Evolutionary conservation across 768 basidiomycete genomes (phyloP), one percentile per base, ranked within the genome.

Genomic region (Russula olivacea): DNA sequence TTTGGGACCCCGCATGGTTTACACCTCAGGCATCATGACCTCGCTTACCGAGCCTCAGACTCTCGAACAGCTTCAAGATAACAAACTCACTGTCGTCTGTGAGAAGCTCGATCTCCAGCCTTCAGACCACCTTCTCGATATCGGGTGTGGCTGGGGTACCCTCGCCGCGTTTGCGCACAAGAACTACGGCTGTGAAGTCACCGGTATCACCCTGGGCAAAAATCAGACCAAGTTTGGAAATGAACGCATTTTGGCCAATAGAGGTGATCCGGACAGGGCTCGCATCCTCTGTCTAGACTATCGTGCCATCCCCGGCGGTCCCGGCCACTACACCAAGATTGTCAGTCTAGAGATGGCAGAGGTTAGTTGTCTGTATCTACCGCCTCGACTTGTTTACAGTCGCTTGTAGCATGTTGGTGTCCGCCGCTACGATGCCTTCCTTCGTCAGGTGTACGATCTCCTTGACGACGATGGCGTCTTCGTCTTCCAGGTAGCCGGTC

Each of bases 271-370:
- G 3, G 81, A 85, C 71, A 84, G 88, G 71, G 95, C 93, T 2
- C 83, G 94, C 60, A 93, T 98, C 68, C 77, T 98, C 58, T 96
- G 96, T 80, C 86, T 85, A 71, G 95, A 98, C 73, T 95, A 90
- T 74, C 86, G 95, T 34, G 91, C 97, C 60, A 89, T 98, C 68
- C 91, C 93, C 40, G 82, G 83, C 34, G 81, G 85, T 60, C 74
- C 76, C 52, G 86, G 87, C 57, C 83, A 84, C 61, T 99, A 89
- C 72, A 87, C 86, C 71, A 98, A 98, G 80, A 98, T 99, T 58
- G 93, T 96, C 54, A 88, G 86, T 65, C 81, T 99, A 65, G 97
- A 99, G 74, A 98, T 98, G 96, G 96, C 96, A 19, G 97, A 99
- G 82, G 89, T 89, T 62, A 23, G 79, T 38, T 1, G 11, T 23